These are phyloP conservation scores for Pisolithus sp. DNA, from an alignment of 768 basidiomycete genomes.

Conservation along the genomic window DNA sequence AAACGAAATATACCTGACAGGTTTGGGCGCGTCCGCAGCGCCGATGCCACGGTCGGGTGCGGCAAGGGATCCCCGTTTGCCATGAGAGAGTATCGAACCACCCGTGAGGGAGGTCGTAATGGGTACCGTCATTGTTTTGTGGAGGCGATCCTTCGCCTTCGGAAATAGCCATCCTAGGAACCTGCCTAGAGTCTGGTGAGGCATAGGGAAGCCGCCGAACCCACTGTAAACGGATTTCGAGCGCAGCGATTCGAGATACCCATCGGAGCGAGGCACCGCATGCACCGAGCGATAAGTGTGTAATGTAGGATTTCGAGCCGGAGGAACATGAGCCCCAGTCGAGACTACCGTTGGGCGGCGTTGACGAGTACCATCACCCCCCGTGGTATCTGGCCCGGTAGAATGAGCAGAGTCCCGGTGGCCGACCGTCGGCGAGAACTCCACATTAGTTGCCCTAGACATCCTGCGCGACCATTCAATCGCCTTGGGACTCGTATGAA, in stretches of 20 bases:
- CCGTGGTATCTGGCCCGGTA: background rate
- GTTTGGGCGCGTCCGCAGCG: constrained; percentile 35
- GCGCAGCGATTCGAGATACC: constrained; percentile 11
- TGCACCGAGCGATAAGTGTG: constrained; percentile 5
- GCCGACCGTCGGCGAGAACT: constrained; percentile 39
- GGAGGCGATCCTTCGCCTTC: constrained; percentile 46
- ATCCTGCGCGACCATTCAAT: constrained; percentile 12
- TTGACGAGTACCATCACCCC: constrained; percentile 8
- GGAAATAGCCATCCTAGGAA: constrained; percentile 61
- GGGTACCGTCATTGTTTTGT: constrained; percentile 71
- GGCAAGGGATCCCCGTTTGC: constrained; percentile 7
- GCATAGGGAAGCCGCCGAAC: constrained; percentile 75
- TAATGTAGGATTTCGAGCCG: constrained; percentile 11
- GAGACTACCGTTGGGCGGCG: constrained; percentile 7
- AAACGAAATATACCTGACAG: constrained; percentile 80
- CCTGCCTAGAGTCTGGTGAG: constrained; percentile 44
- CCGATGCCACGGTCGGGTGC: constrained; percentile 13
- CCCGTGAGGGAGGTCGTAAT: constrained; percentile 50
- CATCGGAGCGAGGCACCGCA: constrained; percentile 11
- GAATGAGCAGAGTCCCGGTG: constrained; percentile 19
- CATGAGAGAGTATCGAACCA: constrained; percentile 32
- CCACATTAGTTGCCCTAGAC: constrained; percentile 43
- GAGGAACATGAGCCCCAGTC: constrained; percentile 8
- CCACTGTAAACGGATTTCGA: constrained; percentile 35
- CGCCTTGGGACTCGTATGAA: constrained; percentile 1